phyloP scores from a whole-genome alignment of 345 rosid genomes.

The Mangifera indica region DNA sequence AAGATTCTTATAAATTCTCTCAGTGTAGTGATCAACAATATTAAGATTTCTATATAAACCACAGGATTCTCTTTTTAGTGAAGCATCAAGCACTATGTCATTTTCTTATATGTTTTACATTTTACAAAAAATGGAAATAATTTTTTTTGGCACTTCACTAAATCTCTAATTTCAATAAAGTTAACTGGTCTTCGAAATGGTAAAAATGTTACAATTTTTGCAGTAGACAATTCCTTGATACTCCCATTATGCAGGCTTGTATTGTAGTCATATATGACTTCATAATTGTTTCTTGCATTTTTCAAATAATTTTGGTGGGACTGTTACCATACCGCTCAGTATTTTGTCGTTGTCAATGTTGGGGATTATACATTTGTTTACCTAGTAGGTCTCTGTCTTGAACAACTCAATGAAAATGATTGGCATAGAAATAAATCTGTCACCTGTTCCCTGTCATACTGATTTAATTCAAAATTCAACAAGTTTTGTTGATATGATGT shows the following conservation, averaged over 20 bases:
- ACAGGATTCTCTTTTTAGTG: no score
- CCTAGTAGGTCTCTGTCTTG: background rate
- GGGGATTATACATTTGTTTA: background rate
- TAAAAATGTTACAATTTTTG: background rate
- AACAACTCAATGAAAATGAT: background rate
- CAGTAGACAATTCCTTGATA: background rate
- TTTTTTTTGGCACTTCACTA: no score
- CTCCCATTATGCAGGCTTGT: background rate
- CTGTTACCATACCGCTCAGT: background rate
- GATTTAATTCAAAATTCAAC: no score
- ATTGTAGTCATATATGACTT: constrained; percentile 1
- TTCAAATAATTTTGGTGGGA: background rate
- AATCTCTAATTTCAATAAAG: background rate
- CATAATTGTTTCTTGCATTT: background rate
- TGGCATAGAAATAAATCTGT: background rate
- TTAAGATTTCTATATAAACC: no score
- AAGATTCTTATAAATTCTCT: constrained; percentile 5
- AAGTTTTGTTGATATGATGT: no score
- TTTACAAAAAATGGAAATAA: background rate
- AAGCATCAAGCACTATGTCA: no score
- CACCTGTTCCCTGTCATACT: background rate
- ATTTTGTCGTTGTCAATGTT: background rate
- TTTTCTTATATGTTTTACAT: no score
- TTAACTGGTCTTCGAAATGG: background rate
- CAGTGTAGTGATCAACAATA: no score